Evolutionary conservation across 2,329 filamentous ascomycete genomes (phyloP).

Genomic region (Rachicladosporium sp.): DNA sequence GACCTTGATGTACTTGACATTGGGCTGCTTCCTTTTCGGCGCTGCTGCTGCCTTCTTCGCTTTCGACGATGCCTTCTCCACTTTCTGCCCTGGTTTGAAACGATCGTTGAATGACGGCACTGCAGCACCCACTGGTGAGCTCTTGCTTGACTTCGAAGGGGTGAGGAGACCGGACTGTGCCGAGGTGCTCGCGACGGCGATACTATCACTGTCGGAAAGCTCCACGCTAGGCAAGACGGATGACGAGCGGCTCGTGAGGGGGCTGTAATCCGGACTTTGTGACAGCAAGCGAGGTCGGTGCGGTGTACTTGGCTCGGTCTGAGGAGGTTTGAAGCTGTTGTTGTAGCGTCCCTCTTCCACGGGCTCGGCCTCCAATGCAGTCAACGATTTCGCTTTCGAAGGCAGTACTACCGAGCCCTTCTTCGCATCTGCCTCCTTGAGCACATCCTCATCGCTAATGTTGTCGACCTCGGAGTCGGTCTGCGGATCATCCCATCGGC

Average conservation of each 20-base stretch:
- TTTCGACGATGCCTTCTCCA: constrained; percentile 5
- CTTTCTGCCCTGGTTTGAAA: constrained; percentile 8
- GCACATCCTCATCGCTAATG: constrained; percentile 34
- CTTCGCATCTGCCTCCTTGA: constrained; percentile 26
- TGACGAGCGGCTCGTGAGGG: constrained; percentile 9
- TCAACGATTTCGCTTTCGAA: constrained; percentile 9
- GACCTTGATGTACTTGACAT: constrained; percentile 16
- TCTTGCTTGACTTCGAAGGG: constrained; percentile 20
- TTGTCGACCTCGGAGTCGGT: constrained; percentile 29
- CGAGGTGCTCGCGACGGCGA: constrained; percentile 7
- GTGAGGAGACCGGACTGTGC: constrained; percentile 16
- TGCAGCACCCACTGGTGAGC: constrained; percentile 8
- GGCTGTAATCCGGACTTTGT: constrained; percentile 10
- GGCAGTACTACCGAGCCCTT: constrained; percentile 25
- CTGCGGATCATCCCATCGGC: constrained; percentile 41
- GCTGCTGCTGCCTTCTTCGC: constrained; percentile 7
- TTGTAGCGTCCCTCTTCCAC: constrained; percentile 15
- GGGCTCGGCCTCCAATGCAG: constrained; percentile 6
- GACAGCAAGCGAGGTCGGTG: constrained; percentile 1
- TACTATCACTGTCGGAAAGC: constrained; percentile 13
- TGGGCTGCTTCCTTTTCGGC: constrained; percentile 12
- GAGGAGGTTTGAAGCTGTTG: constrained; percentile 19
- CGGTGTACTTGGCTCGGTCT: constrained; percentile 11
- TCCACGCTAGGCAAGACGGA: constrained; percentile 18
- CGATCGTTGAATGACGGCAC: constrained; percentile 11